phyloP scores from a whole-genome alignment of 441 rosid genomes.

The Corymbia citriodora region DNA sequence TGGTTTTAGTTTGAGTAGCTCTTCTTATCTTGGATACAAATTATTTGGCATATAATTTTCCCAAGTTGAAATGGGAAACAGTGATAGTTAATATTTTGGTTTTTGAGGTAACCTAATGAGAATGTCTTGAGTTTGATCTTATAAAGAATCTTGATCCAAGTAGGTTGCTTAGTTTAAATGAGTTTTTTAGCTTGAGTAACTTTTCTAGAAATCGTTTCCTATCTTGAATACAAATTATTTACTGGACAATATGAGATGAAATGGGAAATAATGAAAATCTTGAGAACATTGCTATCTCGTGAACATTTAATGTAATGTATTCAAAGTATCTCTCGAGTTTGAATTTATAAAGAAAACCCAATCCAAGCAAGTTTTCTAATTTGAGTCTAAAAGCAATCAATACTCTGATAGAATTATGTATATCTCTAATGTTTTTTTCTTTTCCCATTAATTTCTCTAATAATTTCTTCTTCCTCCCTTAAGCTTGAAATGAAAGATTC shows the following conservation, averaged over 20 bases:
- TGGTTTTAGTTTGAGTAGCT: background rate
- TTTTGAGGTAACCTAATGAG: background rate
- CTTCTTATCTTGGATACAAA: background rate
- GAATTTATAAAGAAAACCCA: background rate
- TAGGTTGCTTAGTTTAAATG: background rate
- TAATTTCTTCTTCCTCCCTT: background rate
- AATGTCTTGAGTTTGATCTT: background rate
- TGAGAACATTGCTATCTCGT: background rate
- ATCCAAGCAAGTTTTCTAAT: background rate
- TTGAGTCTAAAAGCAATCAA: background rate
- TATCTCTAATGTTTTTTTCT: background rate
- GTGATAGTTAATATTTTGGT: background rate
- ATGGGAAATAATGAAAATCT: background rate
- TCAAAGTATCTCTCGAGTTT: background rate
- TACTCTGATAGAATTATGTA: rapidly evolving
- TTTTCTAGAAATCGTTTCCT: background rate
- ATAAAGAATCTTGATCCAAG: background rate
- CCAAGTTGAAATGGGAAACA: background rate
- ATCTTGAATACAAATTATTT: background rate
- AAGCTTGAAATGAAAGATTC: background rate
- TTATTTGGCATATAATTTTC: background rate
- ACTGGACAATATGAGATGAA: background rate
- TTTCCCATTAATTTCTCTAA: background rate
- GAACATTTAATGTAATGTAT: background rate
- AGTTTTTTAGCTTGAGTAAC: background rate